Conservation (phyloP, 2,329 filamentous ascomycete genomes). For the Immersiporthe knoxdaviesiana region DNA sequence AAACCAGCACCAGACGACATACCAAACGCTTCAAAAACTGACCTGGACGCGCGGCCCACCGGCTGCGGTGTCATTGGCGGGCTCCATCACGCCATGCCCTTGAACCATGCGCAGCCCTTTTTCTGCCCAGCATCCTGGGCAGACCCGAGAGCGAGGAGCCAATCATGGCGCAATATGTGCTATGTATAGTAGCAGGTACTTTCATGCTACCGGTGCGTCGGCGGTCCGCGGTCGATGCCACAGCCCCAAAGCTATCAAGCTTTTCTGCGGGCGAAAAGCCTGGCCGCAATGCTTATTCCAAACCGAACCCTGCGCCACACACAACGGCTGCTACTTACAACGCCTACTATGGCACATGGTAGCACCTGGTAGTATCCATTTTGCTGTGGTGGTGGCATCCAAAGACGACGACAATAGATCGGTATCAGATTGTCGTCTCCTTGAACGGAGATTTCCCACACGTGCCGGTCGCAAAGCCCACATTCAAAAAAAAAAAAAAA, state of each 20-base stretch:
- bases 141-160: background rate
- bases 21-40: background rate
- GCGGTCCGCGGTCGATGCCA: too few relatives aligned
- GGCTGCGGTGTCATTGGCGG: background rate
- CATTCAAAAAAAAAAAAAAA: background rate
- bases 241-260: background rate
- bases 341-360: background rate
- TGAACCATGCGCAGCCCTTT: background rate
- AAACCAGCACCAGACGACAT: slow-evolving; percentile 1
- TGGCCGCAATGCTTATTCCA: background rate
- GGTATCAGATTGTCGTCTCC: background rate
- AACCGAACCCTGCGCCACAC: background rate
- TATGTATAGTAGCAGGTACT: background rate
- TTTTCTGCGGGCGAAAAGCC: background rate
- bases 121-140: too few relatives aligned
- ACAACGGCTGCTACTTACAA: background rate
- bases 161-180: background rate
- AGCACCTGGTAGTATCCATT: background rate
- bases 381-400: too few relatives aligned
- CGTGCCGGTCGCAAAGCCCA: background rate
- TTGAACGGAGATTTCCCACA: too few relatives aligned
- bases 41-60: slow-evolving; percentile 1
- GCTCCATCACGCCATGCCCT: background rate
- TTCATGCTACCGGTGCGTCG: background rate
- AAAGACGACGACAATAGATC: background rate